Evolutionary conservation across 768 basidiomycete species (phyloP), one percentile per base, ranked within the genome.

Genomic region (Tricholoma sp.): DNA sequence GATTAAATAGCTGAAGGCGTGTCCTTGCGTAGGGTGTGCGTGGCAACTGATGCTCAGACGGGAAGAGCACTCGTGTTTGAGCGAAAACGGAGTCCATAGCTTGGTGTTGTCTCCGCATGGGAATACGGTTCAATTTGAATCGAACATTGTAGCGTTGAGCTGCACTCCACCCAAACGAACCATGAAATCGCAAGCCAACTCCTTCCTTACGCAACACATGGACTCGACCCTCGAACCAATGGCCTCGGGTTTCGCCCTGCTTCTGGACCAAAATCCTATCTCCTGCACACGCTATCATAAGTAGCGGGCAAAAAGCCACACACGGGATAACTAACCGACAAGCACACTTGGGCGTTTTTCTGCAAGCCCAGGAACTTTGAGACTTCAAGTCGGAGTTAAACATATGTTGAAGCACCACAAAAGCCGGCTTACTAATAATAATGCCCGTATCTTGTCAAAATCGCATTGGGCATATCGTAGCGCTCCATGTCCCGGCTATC

Each of bases 201-300:
- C 80, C 74, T 8, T 71, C 68, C 57, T 77, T 67, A 29, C 71
- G 75, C 11, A 85, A 75, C 5, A 74, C 65, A 52, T 84, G 83
- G 4, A 86, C 85, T 37, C 76, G 74, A 12, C 86, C 86, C 66
- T 81, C 79, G 55, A 71, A 83, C 83, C 83, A 86, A 27, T 75
- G 74, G 0, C 77, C 79, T 16, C 67, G 57, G 0, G 63, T 61
- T 3, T 72, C 66, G 21, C 74, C 75, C 21, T 71, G 65, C 52
- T 70, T 72, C 59, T 79, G 75, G 0, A 85, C 81, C 2, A 82
- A 69, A 7, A 86, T 83, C 0, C 69, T 67, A 60, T 86, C 84
- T 8, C 84, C 84, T 78, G 31, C 8, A 59, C 19, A 8, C 5
- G 9, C 22, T 27, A 56, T n/a, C 63, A 22, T 55, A 10, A 50